A percentile compares a stretch with the other conserved stretches of the same genome.
phyloP scores from a whole-genome alignment of 768 basidiomycete genomes.

The Favolaschia claudopus region DNA sequence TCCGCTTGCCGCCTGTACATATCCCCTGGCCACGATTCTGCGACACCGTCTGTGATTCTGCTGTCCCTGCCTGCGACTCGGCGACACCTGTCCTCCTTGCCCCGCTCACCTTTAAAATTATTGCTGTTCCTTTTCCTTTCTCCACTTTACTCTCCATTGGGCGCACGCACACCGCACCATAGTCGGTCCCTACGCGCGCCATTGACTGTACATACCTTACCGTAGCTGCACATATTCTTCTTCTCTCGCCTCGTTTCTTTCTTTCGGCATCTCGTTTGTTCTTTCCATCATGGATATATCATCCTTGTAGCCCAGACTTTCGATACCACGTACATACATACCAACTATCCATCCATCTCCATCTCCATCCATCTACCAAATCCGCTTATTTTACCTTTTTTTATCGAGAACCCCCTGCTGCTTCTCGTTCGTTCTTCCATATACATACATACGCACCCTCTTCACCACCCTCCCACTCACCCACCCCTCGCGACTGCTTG shows the following conservation, averaged over 20 bases:
- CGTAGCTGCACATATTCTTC: slow-evolving; percentile 20
- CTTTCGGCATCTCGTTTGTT: slow-evolving; percentile 13
- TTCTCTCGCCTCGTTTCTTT: slow-evolving; percentile 21
- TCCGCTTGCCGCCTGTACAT: slow-evolving; percentile 35
- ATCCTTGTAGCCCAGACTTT: slow-evolving; percentile 27
- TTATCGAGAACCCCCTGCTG: slow-evolving; percentile 18
- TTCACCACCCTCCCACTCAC: neutral
- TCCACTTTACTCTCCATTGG: slow-evolving; percentile 10
- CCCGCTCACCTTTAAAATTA: neutral
- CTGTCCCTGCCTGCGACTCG: slow-evolving; percentile 3
- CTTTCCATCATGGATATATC: slow-evolving; percentile 16
- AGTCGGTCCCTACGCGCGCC: slow-evolving; percentile 30
- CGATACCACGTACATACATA: slow-evolving; percentile 24
- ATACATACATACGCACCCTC: slow-evolving; percentile 13
- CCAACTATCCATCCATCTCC: slow-evolving; percentile 25
- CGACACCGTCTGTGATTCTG: too few relatives aligned
- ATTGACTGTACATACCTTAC: slow-evolving; percentile 25
- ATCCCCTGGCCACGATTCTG: slow-evolving; percentile 33
- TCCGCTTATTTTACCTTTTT: slow-evolving; percentile 26
- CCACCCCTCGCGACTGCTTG: neutral
- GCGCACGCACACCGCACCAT: slow-evolving; percentile 24
- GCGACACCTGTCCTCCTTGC: slow-evolving; percentile 11
- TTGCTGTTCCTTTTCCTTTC: slow-evolving; percentile 36
- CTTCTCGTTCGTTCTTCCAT: slow-evolving; percentile 20
- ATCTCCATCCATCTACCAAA: too few relatives aligned